Conservation (phyloP, 73 alveolate genomes). For the Paraurostyla sp. region DNA sequence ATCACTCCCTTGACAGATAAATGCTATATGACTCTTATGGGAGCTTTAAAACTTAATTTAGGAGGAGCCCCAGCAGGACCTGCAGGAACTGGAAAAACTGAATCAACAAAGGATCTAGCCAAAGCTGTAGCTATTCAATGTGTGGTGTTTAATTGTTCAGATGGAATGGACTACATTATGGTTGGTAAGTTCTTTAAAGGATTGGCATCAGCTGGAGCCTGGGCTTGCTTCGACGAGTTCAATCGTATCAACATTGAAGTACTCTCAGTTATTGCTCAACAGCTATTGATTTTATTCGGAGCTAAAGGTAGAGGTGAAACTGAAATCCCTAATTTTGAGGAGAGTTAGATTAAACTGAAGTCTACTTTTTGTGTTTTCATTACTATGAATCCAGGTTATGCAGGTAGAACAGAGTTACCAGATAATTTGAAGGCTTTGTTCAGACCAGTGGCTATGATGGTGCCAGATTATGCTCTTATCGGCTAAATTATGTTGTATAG, state of each 20-base stretch:
- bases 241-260: conserved; percentile 97
- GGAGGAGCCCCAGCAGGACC: conserved; percentile 99
- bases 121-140: conserved; percentile 94
- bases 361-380: conserved; percentile 98
- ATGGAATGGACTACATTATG: conserved; percentile 97
- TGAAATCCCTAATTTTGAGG: conserved; percentile 94
- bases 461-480: conserved; percentile 96
- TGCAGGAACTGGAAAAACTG: conserved; percentile 99
- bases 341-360: conserved; percentile 83
- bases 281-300: conserved; percentile 86
- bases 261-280: conserved; percentile 91
- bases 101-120: conserved; percentile 98
- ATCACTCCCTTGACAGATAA: conserved; percentile 99
- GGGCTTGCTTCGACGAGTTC: conserved; percentile 98
- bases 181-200: conserved; percentile 98
- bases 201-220: conserved; percentile 97
- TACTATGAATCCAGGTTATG: conserved; percentile 92
- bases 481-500: conserved; percentile 92
- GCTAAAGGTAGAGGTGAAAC: conserved; percentile 84
- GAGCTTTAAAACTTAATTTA: conserved; percentile 95
- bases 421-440: conserved; percentile 97
- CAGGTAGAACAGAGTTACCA: conserved; percentile 99
- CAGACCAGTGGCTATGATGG: conserved; percentile 98
- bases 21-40: conserved; percentile 98
- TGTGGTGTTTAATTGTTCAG: conserved; percentile 97